Evolutionary conservation across 225 moss, liverwort and hornwort genomes (phyloP).

Genomic region (Sphagnum tenellum): DNA sequence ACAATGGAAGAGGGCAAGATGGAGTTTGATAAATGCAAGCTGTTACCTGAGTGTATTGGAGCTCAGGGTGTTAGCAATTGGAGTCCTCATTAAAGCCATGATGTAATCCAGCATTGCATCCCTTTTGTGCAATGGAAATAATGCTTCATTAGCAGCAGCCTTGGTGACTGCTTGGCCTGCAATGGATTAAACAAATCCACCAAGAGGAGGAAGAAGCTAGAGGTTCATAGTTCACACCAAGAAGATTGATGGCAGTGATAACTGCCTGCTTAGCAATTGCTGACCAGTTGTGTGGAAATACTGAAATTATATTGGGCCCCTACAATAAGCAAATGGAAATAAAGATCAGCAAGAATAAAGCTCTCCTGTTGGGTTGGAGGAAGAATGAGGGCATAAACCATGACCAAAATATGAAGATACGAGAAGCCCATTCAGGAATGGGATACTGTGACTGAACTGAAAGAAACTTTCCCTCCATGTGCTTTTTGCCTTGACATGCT

Average conservation of each 20-base stretch:
- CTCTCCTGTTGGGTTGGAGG: no score
- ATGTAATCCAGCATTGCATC: conserved; percentile 93
- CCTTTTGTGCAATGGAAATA: conserved; percentile 83
- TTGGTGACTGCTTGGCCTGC: conserved; percentile 92
- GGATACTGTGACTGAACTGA: no score
- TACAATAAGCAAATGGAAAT: conserved; percentile 9
- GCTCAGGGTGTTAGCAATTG: conserved; percentile 62
- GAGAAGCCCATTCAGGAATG: no score
- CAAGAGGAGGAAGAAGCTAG: no score
- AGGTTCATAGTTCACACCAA: conserved; percentile 34
- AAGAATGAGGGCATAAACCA: no score
- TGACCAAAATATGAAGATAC: no score
- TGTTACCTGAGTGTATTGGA: conserved; percentile 82
- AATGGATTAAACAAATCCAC: not conserved
- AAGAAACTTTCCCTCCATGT: no score
- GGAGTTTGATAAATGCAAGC: no score
- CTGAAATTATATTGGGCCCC: conserved; percentile 96
- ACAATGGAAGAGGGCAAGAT: no score
- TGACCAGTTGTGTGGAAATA: conserved; percentile 73
- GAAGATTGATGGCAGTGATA: conserved; percentile 87
- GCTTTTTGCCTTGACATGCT: no score
- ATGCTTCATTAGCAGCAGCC: conserved; percentile 80
- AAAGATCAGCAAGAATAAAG: no score
- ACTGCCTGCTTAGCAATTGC: conserved; percentile 96
- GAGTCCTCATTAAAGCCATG: conserved; percentile 91